Evolutionary conservation across 2,329 filamentous ascomycete genomes (phyloP), one percentile per base, ranked within the genome.

Genomic region (Phaeosphaeria sp.): DNA sequence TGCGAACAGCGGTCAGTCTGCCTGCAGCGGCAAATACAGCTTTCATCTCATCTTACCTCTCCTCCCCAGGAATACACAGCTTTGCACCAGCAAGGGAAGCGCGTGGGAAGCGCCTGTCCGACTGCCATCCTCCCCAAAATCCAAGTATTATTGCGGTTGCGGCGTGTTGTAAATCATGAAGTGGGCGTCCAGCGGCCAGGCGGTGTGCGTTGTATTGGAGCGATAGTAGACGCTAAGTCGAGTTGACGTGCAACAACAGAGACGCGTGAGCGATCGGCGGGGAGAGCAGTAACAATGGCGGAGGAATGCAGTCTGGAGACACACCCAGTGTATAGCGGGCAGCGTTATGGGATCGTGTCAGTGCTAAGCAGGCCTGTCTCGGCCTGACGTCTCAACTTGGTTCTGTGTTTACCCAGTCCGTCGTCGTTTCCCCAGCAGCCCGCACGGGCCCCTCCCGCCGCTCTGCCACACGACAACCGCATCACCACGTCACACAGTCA

Each of bases 11-110:
- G 40, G 67, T 75, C 60, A 77, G 73, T 22, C 2, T 27, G 25
- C 47, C 39, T 61, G 51, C 56, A 51, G 27, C 56, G 49, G 57
- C 39, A 61, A 60, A 36, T 36, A 45, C 33, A 43, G 36, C 30
- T 49, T 44, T 27, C 22, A 40, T 27, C 46, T 36, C 45, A 45
- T 73, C 75, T 58, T 63, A 79, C 78, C 74, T 97, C 93, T 82
- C 93, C 93, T 78, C 92, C 92, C 91, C 92, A 97, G 18, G 92
- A 96, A 78, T 96, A 97, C 44, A 96, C 87, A 40, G 93, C 93
- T 78, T 92, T 87, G 76, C 91, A 93, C 92, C 92, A 96, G 79
- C 92, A 96, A 56, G 93, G 93, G 76, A 96, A 96, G 71, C 87
- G 88, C 72, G 85, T 87, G 13, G 92, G 93, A 63, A 95, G 80